Base-by-base conservation (phyloP, 129 eudicot genomes). In the Saussurea involucrata region DNA sequence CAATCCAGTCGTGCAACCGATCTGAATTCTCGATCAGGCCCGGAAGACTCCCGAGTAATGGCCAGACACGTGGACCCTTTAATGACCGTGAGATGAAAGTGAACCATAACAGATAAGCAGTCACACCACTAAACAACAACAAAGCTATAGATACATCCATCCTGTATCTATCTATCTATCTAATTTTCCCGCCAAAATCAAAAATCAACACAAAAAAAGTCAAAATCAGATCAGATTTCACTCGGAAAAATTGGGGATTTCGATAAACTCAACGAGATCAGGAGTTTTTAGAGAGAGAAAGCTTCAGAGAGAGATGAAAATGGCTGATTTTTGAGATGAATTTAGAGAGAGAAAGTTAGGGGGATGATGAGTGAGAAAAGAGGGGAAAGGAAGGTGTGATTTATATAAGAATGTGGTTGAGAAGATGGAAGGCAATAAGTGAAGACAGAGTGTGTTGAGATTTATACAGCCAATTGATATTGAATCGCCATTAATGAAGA, bases 11-110 rank as follows among this genome's bases (percentile, higher is more conserved):
- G 74, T 92, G 97, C 81, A 92, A 46, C 18, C 95, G 88, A 8
- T 89, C 92, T 11, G 87, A 72, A 63, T 92, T 92, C 81, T 89
- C 97, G 76, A 92, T 80, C 71, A 92, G 81, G 8, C 97, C 97
- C 12, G 97, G 92, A 0, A 92, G 76, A 72, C 97, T 92, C 63
- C 97, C 97, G 72, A 92, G 60, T 27, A 92, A 72, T 3, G 97
- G 97, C 97, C 97, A 92, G 74, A 92, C 97, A 66, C 97, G 95
- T 17, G 97, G 97, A 53, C 97, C 97, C 82, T 85, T 87, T 18
- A 92, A 79, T 1, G 97, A 85, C 63, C 94, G 81, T 31, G 96
- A 87, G 72, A 92, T 89, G 85, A 82, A 92, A 28, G 96, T 86
- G 76, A 92, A 92, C 97, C 97, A 92, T 5, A 92, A 70, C 25